Evolutionary conservation across 805 yeast genomes (phyloP).

Genomic region (Candida coquimbonensis): DNA sequence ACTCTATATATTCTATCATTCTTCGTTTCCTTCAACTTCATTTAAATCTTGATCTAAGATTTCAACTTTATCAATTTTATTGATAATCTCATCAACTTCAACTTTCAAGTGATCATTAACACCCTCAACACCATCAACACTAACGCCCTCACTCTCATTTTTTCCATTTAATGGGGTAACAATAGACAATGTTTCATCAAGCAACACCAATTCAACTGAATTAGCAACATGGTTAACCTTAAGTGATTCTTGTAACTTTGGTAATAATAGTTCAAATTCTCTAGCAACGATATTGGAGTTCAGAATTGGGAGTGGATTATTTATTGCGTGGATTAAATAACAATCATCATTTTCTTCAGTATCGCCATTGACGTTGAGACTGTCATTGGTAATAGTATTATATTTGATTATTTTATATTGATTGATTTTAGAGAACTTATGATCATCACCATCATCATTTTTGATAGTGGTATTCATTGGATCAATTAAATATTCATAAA

Average conservation of each 20-base stretch:
- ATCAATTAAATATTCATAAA: slow-evolving; percentile 19
- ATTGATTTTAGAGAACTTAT: slow-evolving; percentile 5
- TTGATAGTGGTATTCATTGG: neutral
- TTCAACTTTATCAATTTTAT: no score
- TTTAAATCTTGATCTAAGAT: no score
- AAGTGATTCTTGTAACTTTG: slow-evolving; percentile 28
- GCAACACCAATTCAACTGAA: slow-evolving; percentile 37
- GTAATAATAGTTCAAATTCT: slow-evolving; percentile 35
- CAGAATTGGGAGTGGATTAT: neutral
- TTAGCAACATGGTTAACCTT: slow-evolving; percentile 39
- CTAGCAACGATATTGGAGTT: slow-evolving; percentile 8
- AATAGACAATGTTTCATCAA: slow-evolving; percentile 23
- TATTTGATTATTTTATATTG: slow-evolving; percentile 32
- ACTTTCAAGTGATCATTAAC: no score
- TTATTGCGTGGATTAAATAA: slow-evolving; percentile 27
- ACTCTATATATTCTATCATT: no score
- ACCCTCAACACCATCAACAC: no score
- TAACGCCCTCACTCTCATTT: no score
- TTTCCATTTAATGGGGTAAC: no score
- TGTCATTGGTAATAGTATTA: slow-evolving; percentile 16
- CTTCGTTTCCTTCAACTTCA: no score
- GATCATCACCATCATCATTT: neutral
- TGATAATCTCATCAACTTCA: no score
- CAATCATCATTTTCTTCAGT: no score
- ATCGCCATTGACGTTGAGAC: no score